Percentiles rank a stretch among this genome's conserved stretches.
These are phyloP conservation scores for Termitomyces titanicus DNA, from an alignment of 768 basidiomycete genomes.

Conservation along the genomic window DNA sequence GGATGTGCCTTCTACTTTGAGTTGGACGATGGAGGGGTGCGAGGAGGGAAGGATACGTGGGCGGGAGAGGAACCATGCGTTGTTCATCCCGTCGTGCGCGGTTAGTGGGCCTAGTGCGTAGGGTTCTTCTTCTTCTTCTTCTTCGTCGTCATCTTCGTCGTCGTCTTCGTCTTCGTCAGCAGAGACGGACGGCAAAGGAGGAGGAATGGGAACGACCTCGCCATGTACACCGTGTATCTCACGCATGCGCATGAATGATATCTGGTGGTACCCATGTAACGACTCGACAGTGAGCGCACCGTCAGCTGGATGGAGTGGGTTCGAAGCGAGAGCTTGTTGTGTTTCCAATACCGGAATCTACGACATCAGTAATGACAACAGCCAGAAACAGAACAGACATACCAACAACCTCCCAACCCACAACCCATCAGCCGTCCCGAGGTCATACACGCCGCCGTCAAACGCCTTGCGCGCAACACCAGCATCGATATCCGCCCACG, in stretches of 20 bases:
- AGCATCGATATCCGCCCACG: constrained; percentile 30
- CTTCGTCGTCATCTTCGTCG: constrained; percentile 15
- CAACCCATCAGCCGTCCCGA: constrained; percentile 45
- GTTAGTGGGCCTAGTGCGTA: constrained; percentile 7
- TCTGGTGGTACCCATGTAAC: background rate
- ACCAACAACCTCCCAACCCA: constrained; percentile 60
- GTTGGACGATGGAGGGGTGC: background rate
- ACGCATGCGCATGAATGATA: constrained; percentile 46
- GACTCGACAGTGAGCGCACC: constrained; percentile 19
- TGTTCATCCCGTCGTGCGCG: constrained; percentile 10
- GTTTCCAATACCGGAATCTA: constrained; percentile 22
- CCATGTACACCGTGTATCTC: constrained; percentile 44
- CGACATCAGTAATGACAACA: background rate
- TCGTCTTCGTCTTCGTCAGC: background rate
- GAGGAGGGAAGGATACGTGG: constrained; percentile 4
- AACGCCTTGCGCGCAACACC: constrained; percentile 3
- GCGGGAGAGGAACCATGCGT: constrained; percentile 15
- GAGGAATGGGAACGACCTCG: background rate
- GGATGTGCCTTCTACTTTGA: background rate
- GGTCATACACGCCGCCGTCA: constrained; percentile 31
- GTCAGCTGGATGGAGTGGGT: constrained; percentile 17
- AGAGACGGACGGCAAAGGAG: background rate
- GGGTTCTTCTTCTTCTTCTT: constrained; percentile 15
- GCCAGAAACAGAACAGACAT: background rate
- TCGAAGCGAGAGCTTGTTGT: constrained; percentile 11